phyloP scores from a whole-genome alignment of 352 stramenopile species.

The Pythium phragmiticola region DNA sequence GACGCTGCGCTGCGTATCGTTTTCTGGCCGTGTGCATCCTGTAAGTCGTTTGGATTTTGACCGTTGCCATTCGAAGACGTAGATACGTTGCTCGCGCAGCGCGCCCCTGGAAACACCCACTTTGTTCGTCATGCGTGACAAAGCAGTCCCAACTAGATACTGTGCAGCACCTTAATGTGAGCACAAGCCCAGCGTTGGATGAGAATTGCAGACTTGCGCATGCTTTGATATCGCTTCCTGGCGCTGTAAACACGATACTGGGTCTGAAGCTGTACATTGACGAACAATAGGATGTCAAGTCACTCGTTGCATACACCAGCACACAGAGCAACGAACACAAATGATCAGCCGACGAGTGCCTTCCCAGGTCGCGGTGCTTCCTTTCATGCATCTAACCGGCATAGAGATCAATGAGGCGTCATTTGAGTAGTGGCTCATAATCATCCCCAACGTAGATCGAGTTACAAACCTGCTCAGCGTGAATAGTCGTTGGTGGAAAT shows the following conservation, averaged over 20 bases:
- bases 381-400: slow-evolving; percentile 44
- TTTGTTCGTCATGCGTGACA: not conserved
- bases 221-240: slow-evolving; percentile 45
- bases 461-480: slow-evolving; percentile 49
- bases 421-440: slow-evolving; percentile 4
- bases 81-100: slow-evolving; percentile 35
- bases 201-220: slow-evolving; percentile 35
- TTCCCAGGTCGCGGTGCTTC: slow-evolving; percentile 62
- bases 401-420: not conserved
- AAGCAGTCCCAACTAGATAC: not conserved
- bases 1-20: slow-evolving; percentile 25
- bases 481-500: slow-evolving; percentile 75
- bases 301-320: not conserved
- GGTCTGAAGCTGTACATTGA: slow-evolving; percentile 52
- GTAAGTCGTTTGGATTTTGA: slow-evolving; percentile 45
- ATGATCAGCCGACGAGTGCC: slow-evolving; percentile 63
- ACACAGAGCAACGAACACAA: slow-evolving; percentile 32
- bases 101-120: slow-evolving; percentile 21
- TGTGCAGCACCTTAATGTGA: slow-evolving; percentile 42
- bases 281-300: too few species aligned
- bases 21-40: slow-evolving; percentile 34
- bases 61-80: slow-evolving; percentile 32
- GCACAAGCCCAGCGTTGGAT: slow-evolving; percentile 61
- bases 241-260: slow-evolving; percentile 70
- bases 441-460: not conserved